Base-by-base conservation (phyloP, 768 basidiomycete genomes). In the Mycena albidolilacea region DNA sequence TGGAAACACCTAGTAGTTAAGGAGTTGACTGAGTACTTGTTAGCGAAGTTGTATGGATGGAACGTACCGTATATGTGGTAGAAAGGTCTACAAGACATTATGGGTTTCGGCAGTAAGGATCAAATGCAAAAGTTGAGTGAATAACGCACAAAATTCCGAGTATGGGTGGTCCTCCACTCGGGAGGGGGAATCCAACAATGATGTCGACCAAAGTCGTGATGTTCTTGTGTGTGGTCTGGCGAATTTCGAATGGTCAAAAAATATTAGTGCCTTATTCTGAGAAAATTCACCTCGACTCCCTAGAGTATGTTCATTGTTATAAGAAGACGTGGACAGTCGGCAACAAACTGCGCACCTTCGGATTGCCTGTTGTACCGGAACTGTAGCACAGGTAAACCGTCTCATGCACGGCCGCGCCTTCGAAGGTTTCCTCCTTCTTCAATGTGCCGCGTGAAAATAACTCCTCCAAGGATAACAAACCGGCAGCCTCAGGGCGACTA, bases 351-450 rank as follows among this genome's bases (percentile, higher is more conserved):
- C 61, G 61, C 30, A 80, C 91, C 79, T 92, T 92, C 1, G 92
- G 87, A 59, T 86, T 85, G 0, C 91, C 90, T 0, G 89, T 91
- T 2, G 91, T 93, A 11, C 92, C 91, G 12, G 76, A 78, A 48
- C 77, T 79, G 69, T 80, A 81, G 59, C 80, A 81, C 7, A 81
- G 62, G 52, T 75, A 76, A 6, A 74, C 75, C 0, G 79, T 79
- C 66, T 81, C 80, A 59, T 80, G 48, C 7, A 75, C 77, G 9
- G 48, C 69, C 0, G 71, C 43, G 14, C 77, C 79, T 38, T 80
- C 78, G 50, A 81, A 81, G 50, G 50, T 71, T 55, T 80, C 80
- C 50, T 78, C 80, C 54, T 62, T 48, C 10, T 62, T 61, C 59
- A 81, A 37, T 14, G 54, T 68, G 15, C 74, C 74, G n/a, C 69